Conservation (phyloP, 345 rosid species). For the Salix viminalis region DNA sequence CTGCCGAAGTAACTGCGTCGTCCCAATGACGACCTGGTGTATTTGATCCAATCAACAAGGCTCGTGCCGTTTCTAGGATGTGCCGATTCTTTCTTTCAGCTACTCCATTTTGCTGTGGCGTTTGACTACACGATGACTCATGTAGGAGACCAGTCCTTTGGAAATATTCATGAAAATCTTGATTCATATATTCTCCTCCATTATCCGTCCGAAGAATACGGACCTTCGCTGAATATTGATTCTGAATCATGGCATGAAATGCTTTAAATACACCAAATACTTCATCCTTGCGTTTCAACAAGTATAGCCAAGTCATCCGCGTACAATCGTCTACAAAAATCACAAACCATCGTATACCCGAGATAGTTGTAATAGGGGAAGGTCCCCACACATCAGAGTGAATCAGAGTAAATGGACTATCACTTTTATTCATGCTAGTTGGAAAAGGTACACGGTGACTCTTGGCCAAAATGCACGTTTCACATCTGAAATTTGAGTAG, state of each 20-base stretch:
- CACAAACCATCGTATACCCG: neutral
- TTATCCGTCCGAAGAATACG: neutral
- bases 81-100: neutral
- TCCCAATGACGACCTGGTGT: neutral
- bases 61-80: neutral
- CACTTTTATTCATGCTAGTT: neutral
- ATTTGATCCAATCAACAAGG: neutral
- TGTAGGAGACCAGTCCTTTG: neutral
- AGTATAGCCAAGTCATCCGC: conserved; percentile 1
- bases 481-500: neutral
- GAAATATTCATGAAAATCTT: neutral
- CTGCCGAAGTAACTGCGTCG: neutral
- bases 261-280: no score
- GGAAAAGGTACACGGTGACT: neutral
- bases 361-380: neutral
- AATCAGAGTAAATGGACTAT: neutral
- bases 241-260: no score
- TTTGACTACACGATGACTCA: neutral
- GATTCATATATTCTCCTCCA: neutral
- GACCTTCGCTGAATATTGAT: no score
- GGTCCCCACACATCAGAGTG: conserved; percentile 2
- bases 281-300: no score
- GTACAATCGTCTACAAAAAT: neutral
- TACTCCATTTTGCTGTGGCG: no score
- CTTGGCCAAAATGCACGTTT: neutral